Conservation (phyloP, 208 protist genomes). For the Strigomonas culicis region DNA sequence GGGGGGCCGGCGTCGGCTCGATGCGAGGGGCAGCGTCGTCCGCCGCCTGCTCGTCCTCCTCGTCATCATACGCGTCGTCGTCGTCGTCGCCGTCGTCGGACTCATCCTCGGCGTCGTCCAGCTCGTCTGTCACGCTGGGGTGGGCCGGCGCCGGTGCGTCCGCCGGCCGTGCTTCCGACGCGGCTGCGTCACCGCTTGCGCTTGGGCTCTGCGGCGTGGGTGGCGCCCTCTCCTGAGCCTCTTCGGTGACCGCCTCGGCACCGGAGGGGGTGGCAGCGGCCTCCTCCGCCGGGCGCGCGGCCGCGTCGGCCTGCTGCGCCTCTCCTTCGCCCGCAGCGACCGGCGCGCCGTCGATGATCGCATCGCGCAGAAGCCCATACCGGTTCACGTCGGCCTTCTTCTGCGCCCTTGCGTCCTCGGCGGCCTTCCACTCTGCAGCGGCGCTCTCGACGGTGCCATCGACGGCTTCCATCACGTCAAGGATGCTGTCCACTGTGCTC, state of each 20-base stretch:
- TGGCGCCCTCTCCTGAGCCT: background rate
- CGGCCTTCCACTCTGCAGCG: background rate
- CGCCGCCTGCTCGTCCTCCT: background rate
- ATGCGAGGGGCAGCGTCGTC: background rate
- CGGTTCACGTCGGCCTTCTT: background rate
- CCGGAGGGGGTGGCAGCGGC: too few relatives aligned
- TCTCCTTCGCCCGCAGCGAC: background rate
- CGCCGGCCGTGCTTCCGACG: background rate
- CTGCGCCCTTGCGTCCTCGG: background rate
- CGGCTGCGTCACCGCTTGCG: background rate
- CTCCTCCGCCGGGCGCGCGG: too few relatives aligned
- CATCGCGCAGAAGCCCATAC: background rate
- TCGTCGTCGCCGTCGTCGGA: background rate
- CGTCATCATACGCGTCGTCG: background rate
- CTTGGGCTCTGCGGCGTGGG: too few relatives aligned
- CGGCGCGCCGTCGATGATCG: background rate
- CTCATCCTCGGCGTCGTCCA: conserved; percentile 2
- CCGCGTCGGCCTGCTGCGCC: background rate
- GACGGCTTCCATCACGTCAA: conserved; percentile 17
- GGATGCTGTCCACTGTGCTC: background rate
- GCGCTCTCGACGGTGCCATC: conserved; percentile 5
- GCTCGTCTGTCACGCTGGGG: background rate
- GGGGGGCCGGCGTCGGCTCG: background rate
- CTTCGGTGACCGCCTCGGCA: too few relatives aligned
- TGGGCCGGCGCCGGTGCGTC: background rate